Conservation (phyloP, 2,329 filamentous ascomycete genomes). For the Dendryphion nanum region DNA sequence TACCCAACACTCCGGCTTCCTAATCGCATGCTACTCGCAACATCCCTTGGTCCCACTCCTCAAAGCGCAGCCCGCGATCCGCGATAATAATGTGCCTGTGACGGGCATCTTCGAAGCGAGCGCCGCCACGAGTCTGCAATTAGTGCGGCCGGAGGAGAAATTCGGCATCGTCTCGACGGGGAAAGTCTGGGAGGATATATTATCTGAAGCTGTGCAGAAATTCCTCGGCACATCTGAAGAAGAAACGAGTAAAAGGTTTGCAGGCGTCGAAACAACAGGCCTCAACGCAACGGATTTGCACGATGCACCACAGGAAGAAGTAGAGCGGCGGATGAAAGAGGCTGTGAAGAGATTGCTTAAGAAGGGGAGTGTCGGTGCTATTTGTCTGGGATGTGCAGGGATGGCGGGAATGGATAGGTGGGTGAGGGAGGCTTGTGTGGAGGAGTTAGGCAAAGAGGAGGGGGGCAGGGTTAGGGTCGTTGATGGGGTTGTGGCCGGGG, state of each 20-base stretch:
- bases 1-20: slow-evolving; percentile 66
- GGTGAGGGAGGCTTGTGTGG: slow-evolving; percentile 67
- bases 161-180: slow-evolving; percentile 93
- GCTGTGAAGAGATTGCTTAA: slow-evolving; percentile 67
- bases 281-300: slow-evolving; percentile 80
- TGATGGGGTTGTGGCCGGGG: slow-evolving; percentile 74
- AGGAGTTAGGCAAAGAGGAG: slow-evolving; percentile 60
- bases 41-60: slow-evolving; percentile 72
- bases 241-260: slow-evolving; percentile 56
- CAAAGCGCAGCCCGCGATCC: slow-evolving; percentile 42
- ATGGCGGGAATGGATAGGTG: slow-evolving; percentile 83
- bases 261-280: slow-evolving; percentile 79
- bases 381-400: slow-evolving; percentile 85
- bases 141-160: slow-evolving; percentile 48
- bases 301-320: slow-evolving; percentile 60
- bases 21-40: slow-evolving; percentile 85
- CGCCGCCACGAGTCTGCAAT: slow-evolving; percentile 62
- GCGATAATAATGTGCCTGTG: slow-evolving; percentile 52
- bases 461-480: slow-evolving; percentile 66
- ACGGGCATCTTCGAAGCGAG: slow-evolving; percentile 88
- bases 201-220: slow-evolving; percentile 62
- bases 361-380: slow-evolving; percentile 58
- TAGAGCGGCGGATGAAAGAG: slow-evolving; percentile 64
- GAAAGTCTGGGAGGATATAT: slow-evolving; percentile 74
- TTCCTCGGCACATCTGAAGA: slow-evolving; percentile 57